phyloP scores from a whole-genome alignment of 768 basidiomycete genomes.

The Galerina marginata region DNA sequence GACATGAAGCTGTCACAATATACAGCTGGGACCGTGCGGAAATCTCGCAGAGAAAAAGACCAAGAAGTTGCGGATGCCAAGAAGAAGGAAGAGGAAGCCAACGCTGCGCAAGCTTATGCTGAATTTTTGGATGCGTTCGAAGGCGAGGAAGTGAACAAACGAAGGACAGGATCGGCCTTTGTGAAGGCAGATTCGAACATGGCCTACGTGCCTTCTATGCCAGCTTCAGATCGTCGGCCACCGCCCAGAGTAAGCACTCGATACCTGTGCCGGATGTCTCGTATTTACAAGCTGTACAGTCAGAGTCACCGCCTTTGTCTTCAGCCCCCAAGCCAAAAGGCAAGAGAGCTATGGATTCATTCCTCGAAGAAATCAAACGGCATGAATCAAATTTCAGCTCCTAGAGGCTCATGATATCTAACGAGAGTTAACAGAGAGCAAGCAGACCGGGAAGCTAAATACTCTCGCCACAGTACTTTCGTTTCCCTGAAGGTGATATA shows the following conservation, averaged over 20 bases:
- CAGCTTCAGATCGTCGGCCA: constrained; percentile 23
- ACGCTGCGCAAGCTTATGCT: constrained; percentile 78
- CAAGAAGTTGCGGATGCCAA: constrained; percentile 92
- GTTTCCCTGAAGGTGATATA: background rate
- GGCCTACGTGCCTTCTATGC: constrained; percentile 48
- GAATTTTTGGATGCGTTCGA: constrained; percentile 89
- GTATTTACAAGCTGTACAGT: constrained; percentile 35
- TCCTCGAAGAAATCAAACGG: constrained; percentile 97
- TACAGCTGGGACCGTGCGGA: constrained; percentile 82
- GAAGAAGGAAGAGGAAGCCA: constrained; percentile 81
- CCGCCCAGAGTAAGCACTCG: constrained; percentile 16
- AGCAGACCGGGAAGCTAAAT: constrained; percentile 86
- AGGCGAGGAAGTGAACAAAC: constrained; percentile 60
- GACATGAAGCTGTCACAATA: constrained; percentile 87
- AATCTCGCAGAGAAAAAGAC: constrained; percentile 92
- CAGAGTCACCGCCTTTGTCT: constrained; percentile 60
- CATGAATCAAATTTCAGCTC: constrained; percentile 30
- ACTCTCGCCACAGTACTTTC: constrained; percentile 65
- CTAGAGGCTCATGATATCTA: background rate
- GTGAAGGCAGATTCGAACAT: constrained; percentile 67
- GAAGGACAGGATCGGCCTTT: constrained; percentile 54
- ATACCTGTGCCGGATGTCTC: background rate
- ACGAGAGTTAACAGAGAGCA: constrained; percentile 72
- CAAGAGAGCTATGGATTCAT: constrained; percentile 94
- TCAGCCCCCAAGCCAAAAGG: constrained; percentile 80